phyloP scores from a whole-genome alignment of 2,329 filamentous ascomycete species.

The Colletotrichum echinochloae region DNA sequence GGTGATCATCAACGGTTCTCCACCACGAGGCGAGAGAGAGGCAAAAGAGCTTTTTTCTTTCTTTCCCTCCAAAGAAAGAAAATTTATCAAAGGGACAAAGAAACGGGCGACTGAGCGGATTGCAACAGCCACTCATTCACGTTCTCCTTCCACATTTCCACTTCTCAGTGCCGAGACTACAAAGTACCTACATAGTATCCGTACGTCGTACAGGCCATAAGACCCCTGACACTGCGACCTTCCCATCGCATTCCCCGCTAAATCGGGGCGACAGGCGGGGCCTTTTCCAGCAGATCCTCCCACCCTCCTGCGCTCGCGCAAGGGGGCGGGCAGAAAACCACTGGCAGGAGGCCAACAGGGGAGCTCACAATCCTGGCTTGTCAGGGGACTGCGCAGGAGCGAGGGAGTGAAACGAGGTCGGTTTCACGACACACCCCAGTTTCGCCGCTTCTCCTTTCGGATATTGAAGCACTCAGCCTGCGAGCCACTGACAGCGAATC shows the following conservation, averaged over 20 bases:
- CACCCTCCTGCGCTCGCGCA: constrained; percentile 19
- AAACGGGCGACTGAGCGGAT: constrained; percentile 8
- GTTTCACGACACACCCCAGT: constrained; percentile 35
- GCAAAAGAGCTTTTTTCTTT: no score
- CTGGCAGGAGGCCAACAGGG: constrained; percentile 2
- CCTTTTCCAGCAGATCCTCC: constrained; percentile 19
- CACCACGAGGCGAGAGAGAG: background rate
- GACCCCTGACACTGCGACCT: constrained; percentile 30
- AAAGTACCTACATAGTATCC: no score
- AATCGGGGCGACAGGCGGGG: constrained; percentile 32
- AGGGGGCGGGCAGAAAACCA: constrained; percentile 10
- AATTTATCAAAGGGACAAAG: background rate
- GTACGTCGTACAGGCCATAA: constrained; percentile 23
- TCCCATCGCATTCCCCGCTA: constrained; percentile 33
- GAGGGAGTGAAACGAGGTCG: constrained; percentile 36
- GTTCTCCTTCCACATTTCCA: constrained; percentile 10
- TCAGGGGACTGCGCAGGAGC: constrained; percentile 28
- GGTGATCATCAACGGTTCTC: constrained; percentile 20
- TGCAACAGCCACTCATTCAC: constrained; percentile 20
- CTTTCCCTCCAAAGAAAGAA: no score
- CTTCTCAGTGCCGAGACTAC: constrained; percentile 31
- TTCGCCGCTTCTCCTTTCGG: constrained; percentile 37
- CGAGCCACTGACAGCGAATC: constrained; percentile 37
- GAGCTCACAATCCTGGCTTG: constrained; percentile 27
- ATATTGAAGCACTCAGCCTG: constrained; percentile 27